A percentile compares a stretch with the other conserved stretches of the same genome.
phyloP scores from a whole-genome alignment of 345 rosid genomes.

The Corchorus capsularis region DNA sequence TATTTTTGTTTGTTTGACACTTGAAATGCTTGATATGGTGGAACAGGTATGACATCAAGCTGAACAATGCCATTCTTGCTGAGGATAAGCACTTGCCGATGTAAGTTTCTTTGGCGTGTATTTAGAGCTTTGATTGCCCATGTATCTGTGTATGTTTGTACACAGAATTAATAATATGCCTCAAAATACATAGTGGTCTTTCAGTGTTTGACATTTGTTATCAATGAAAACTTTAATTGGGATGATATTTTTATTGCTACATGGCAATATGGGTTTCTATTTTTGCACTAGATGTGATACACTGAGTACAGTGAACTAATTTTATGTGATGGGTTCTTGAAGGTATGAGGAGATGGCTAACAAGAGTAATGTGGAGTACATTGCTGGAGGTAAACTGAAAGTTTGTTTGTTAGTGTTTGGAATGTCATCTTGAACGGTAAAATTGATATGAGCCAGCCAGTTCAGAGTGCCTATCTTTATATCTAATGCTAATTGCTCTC shows the following conservation, averaged over 20 bases:
- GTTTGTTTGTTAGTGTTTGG: not conserved
- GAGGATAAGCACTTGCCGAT: constrained; percentile 94
- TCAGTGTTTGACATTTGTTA: no score
- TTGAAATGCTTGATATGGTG: not conserved
- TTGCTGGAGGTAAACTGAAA: constrained; percentile 64
- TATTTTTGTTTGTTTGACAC: no score
- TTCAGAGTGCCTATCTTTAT: not conserved
- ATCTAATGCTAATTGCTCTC: not conserved
- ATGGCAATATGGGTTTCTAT: no score
- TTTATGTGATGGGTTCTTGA: constrained; percentile 21
- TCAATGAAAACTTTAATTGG: no score
- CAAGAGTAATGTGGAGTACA: constrained; percentile 53
- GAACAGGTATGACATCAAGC: constrained; percentile 73
- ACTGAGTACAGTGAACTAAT: no score
- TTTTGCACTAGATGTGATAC: no score
- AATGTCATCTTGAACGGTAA: not conserved
- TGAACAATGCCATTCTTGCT: constrained; percentile 91
- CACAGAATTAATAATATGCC: no score
- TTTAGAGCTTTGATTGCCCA: no score
- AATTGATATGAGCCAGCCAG: not conserved
- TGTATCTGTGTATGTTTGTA: no score
- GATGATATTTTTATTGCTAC: no score
- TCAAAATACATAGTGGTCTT: no score
- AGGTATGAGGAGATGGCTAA: constrained; percentile 63
- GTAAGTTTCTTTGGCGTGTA: constrained; percentile 42